Percentiles rank a stretch among this genome's conserved stretches.
Conservation (phyloP, 768 basidiomycete genomes). For the Boletus edulis region DNA sequence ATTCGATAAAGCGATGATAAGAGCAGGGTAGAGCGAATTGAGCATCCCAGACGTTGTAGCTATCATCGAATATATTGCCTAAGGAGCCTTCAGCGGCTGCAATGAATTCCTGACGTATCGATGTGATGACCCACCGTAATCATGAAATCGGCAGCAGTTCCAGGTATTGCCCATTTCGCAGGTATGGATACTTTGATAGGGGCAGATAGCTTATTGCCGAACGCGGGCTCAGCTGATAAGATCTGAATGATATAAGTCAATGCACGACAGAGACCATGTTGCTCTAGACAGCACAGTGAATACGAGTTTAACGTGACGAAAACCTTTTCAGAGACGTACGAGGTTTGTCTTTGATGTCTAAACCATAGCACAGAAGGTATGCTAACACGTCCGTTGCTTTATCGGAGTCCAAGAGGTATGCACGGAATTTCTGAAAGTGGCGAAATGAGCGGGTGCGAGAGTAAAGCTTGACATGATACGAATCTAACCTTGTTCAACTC, state of each 20-base stretch:
- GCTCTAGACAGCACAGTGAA: conserved; percentile 50
- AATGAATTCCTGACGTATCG: background rate
- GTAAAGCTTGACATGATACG: background rate
- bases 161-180: conserved; percentile 70
- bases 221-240: conserved; percentile 79
- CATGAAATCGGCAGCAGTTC: conserved; percentile 82
- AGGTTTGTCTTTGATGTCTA: conserved; percentile 93
- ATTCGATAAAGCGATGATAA: conserved; percentile 89
- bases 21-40: conserved; percentile 85
- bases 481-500: conserved; percentile 83
- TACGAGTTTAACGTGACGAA: background rate
- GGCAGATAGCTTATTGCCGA: conserved; percentile 66
- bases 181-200: conserved; percentile 67
- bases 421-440: conserved; percentile 79
- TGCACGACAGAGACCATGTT: conserved; percentile 87
- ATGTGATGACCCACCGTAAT: conserved; percentile 61
- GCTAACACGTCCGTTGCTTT: conserved; percentile 74
- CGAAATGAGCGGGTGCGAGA: conserved; percentile 1
- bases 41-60: conserved; percentile 83
- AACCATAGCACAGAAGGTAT: conserved; percentile 74
- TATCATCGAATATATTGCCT: conserved; percentile 89
- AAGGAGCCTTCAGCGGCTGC: conserved; percentile 5
- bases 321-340: conserved; percentile 46
- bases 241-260: conserved; percentile 91
- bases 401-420: conserved; percentile 78